These are phyloP conservation scores for Sonneratia alba DNA, from an alignment of 345 rosid species.

Conservation along the genomic window DNA sequence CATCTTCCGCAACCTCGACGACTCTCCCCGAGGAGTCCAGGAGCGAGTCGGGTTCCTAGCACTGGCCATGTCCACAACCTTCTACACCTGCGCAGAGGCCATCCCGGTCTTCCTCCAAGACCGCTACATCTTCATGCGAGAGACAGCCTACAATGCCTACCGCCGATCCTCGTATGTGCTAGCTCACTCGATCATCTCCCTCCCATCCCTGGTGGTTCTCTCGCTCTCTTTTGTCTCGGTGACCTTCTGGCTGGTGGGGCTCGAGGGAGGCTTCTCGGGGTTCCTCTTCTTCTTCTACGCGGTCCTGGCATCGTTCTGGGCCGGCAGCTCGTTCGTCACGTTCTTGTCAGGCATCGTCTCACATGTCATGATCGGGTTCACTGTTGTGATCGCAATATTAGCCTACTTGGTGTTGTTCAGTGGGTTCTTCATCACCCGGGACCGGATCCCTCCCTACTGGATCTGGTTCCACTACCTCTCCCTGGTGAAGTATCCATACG, in stretches of 20 bases:
- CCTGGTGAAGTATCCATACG: constrained; percentile 74
- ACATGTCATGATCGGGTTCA: constrained; percentile 80
- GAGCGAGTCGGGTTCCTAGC: constrained; percentile 88
- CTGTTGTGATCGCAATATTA: constrained; percentile 62
- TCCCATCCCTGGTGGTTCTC: constrained; percentile 61
- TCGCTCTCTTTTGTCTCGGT: constrained; percentile 59
- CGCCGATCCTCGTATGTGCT: constrained; percentile 85
- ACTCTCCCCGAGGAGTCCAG: constrained; percentile 74
- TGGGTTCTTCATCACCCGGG: constrained; percentile 67
- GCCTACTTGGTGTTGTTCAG: constrained; percentile 84
- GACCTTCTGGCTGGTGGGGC: constrained; percentile 75
- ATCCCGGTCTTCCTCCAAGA: constrained; percentile 87
- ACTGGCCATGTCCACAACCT: constrained; percentile 81
- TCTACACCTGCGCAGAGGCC: constrained; percentile 95
- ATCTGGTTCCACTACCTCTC: constrained; percentile 90
- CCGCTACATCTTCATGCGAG: constrained; percentile 18
- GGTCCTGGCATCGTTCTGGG: constrained; percentile 76
- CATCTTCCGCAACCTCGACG: constrained; percentile 67
- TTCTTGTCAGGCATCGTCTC: constrained; percentile 81
- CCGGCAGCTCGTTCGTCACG: constrained; percentile 85
- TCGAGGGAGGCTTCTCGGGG: constrained; percentile 54
- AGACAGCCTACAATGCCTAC: constrained; percentile 53
- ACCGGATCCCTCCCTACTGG: constrained; percentile 35
- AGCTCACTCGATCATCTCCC: constrained; percentile 57
- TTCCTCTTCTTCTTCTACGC: constrained; percentile 68